Conservation (phyloP, 108 stramenopile genomes). For the Stephanodiscus triporus region DNA sequence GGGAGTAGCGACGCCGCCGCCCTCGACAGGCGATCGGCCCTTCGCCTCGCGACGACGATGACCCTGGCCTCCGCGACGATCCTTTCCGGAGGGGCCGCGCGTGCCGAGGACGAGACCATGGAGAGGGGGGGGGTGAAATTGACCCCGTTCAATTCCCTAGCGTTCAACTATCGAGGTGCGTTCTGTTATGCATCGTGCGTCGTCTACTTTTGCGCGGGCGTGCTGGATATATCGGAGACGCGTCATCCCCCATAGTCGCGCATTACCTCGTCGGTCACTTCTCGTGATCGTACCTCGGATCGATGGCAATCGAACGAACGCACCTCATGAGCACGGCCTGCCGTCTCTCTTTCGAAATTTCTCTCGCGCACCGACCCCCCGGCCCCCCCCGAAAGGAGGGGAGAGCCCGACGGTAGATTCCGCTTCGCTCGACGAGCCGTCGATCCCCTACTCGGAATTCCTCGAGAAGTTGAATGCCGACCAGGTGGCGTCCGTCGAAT, state of each 20-base stretch:
- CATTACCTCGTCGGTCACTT: no score
- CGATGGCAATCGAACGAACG: no score
- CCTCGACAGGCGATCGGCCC: background rate
- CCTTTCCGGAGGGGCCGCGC: background rate
- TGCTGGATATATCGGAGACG: no score
- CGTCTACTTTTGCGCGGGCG: no score
- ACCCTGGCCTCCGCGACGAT: background rate
- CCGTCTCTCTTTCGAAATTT: no score
- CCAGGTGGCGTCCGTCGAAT: constrained; percentile 78
- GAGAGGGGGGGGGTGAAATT: constrained; percentile 49
- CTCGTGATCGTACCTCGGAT: no score
- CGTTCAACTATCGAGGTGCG: constrained; percentile 74
- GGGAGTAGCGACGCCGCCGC: background rate
- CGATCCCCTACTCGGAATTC: constrained; percentile 72
- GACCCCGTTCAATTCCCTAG: constrained; percentile 76
- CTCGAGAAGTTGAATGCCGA: constrained; percentile 51
- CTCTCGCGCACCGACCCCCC: background rate
- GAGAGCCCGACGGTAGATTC: constrained; percentile 59
- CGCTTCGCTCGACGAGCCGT: constrained; percentile 62
- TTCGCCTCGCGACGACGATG: background rate
- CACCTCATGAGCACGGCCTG: no score
- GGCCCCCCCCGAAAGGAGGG: constrained; percentile 22
- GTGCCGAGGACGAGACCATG: constrained; percentile 41
- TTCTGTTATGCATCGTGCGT: background rate
- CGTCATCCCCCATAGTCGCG: no score